Evolutionary conservation across 2,329 filamentous ascomycete species (phyloP), one percentile per base, ranked within the genome.

Genomic region (Diaporthe sp.): DNA sequence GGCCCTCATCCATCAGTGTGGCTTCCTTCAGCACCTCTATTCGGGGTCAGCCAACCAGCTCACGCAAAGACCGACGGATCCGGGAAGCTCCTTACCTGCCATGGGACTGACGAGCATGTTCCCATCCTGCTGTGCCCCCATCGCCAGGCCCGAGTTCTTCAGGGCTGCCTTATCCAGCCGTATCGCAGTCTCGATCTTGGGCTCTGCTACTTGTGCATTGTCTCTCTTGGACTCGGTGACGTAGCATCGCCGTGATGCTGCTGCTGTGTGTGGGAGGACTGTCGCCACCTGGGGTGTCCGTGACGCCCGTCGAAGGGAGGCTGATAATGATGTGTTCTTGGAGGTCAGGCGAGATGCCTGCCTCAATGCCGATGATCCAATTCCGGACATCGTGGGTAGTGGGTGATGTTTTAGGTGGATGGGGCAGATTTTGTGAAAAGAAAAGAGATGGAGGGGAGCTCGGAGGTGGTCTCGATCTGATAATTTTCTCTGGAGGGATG

Each of bases 1-100:
- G 93, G 74, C 97, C 97, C 84, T 97, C 92, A 78, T 98, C 96
- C 93, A 98, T 94, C 77, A 98, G 88, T 17, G 95, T 95, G 12
- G 96, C 96, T 83, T 98, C 93, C 86, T 97, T 97, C 76, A 99
- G 87, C 59, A 98, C 93, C 77, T 94, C 94, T 89, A 75, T 30
- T 78, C 25, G 58, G 35, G 9, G 35, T 72, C 17, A 70, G 70
- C 66, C 66, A 73, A 51, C 30, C 51, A 44, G 74, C 51, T 25
- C 39, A 17, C 6, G 12, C 25, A 22, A 17, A 27, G 17, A 4
- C 44, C 27, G 55, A 35, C 22, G 2, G 47, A 37, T n/a, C 27
- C 35, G 19, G 44, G 30, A 32, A 32, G 51, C 51, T 63, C 47
- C 81, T 75, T 76, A 85, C 91, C 91, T 76, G 94, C 94, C 81